Conservation (phyloP, 108 stramenopile species). For the Pelagomonas calceolata region DNA sequence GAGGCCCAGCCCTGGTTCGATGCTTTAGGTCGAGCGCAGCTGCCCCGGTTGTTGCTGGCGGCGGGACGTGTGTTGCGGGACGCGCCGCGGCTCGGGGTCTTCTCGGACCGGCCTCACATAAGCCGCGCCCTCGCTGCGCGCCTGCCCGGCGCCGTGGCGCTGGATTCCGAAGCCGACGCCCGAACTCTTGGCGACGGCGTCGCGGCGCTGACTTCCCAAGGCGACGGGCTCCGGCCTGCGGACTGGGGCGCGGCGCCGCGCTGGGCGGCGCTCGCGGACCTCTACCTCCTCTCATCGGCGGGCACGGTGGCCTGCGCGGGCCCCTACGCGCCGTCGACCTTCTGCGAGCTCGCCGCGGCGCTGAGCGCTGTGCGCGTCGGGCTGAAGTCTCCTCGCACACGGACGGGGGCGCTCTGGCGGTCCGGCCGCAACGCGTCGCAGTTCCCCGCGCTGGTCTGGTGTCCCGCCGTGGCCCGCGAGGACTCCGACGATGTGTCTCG, state of each 20-base stretch:
- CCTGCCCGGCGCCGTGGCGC: neutral
- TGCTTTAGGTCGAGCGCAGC: no score
- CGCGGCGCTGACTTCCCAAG: neutral
- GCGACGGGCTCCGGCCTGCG: neutral
- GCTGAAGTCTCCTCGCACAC: neutral
- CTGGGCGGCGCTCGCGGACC: neutral
- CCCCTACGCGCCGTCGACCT: neutral
- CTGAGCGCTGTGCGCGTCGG: neutral
- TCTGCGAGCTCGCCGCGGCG: neutral
- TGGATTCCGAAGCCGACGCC: neutral
- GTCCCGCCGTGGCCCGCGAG: no score
- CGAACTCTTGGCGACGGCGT: neutral
- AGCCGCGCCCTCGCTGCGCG: neutral
- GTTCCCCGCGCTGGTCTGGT: no score
- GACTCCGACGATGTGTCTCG: no score
- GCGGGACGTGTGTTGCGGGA: no score
- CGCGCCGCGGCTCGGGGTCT: neutral
- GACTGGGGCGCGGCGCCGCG: neutral
- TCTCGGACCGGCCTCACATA: neutral
- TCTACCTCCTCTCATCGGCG: neutral
- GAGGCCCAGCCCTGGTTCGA: no score
- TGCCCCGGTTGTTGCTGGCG: no score
- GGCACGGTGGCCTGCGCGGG: neutral
- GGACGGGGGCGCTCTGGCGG: neutral
- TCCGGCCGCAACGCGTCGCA: no score